These are phyloP conservation scores for Antrodiella citrinella DNA, from an alignment of 768 basidiomycete genomes.

Conservation along the genomic window DNA sequence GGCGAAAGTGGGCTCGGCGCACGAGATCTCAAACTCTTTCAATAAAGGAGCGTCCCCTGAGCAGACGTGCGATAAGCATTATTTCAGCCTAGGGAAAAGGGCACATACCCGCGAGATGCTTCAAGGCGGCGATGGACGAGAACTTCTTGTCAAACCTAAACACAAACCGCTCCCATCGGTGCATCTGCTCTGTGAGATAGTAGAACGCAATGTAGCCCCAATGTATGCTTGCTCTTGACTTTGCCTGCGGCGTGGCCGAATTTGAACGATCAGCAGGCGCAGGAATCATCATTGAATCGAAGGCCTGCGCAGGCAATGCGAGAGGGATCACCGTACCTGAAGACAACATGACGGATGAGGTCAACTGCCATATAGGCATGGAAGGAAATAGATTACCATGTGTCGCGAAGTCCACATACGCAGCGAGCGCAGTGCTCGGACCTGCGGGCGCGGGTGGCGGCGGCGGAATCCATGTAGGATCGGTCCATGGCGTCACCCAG, in stretches of 20 bases:
- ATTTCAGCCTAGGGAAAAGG: background rate
- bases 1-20: slow-evolving; percentile 50
- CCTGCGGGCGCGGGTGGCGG: background rate
- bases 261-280: background rate
- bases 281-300: background rate
- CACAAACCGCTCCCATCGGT: slow-evolving; percentile 74
- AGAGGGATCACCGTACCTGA: background rate
- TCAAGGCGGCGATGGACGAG: slow-evolving; percentile 63
- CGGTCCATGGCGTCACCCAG: background rate
- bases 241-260: background rate
- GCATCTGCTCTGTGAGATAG: slow-evolving; percentile 75
- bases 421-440: background rate
- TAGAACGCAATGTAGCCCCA: slow-evolving; percentile 80
- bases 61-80: background rate
- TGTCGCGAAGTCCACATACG: background rate
- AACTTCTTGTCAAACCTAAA: slow-evolving; percentile 77
- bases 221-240: slow-evolving; percentile 41
- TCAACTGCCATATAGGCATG: background rate
- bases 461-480: background rate
- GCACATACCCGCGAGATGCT: slow-evolving; percentile 57
- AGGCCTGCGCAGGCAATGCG: background rate
- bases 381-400: background rate
- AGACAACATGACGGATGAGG: background rate
- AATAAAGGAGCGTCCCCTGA: slow-evolving; percentile 67
- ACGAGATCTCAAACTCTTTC: slow-evolving; percentile 71